Percentiles rank a stretch among this genome's conserved stretches.
Conservation (phyloP, 2,329 filamentous ascomycete species). For the Calonectria hawksworthii region DNA sequence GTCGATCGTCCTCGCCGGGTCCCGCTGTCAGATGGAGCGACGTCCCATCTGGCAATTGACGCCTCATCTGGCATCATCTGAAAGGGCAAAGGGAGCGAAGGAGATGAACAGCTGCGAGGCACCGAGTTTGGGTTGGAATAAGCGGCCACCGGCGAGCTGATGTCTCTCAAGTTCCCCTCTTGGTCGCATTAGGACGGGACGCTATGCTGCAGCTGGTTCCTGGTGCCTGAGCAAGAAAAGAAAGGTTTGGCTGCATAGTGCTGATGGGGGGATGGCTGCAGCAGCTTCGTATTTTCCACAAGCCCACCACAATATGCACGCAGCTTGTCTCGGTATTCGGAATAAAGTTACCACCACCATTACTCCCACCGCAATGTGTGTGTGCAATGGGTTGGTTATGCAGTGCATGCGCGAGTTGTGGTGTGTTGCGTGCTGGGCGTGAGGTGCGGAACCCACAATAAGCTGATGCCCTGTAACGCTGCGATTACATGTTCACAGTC, state of each 20-base stretch:
- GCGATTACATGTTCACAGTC: background rate
- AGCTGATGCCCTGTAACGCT: background rate
- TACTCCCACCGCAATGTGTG: background rate
- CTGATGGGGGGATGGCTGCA: conserved; percentile 2
- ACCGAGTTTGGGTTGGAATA: background rate
- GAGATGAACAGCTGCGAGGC: background rate
- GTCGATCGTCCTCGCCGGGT: conserved; percentile 1
- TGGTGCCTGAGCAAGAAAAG: conserved; percentile 14
- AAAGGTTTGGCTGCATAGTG: conserved; percentile 3
- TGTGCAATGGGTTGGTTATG: background rate
- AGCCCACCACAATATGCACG: background rate
- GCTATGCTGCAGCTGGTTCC: conserved; percentile 3
- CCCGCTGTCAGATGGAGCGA: conserved; percentile 2
- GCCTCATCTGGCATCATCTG: background rate
- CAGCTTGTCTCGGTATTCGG: background rate
- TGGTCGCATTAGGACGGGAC: background rate
- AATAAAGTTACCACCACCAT: background rate
- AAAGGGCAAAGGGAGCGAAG: background rate
- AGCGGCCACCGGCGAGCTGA: background rate
- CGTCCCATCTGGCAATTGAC: background rate
- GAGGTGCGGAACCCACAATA: conserved; percentile 1
- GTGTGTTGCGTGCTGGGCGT: background rate
- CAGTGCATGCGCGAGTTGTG: background rate
- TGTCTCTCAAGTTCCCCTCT: background rate
- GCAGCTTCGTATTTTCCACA: conserved; percentile 24